A percentile compares a stretch with the other conserved stretches of the same genome.
phyloP scores from a whole-genome alignment of 2,329 filamentous ascomycete genomes.

The Fusarium continuum region DNA sequence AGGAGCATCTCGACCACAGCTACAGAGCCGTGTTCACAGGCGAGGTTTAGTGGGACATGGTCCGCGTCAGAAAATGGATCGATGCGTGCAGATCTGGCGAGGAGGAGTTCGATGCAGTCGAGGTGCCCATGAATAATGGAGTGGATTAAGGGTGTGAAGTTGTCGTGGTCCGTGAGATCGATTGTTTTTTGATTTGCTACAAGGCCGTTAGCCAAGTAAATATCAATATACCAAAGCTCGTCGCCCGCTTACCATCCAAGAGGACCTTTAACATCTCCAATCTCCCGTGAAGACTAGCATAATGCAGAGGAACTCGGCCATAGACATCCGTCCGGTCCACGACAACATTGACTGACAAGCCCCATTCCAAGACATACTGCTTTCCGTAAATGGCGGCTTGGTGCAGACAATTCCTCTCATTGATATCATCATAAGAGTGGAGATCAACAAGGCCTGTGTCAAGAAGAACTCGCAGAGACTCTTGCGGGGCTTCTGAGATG shows the following conservation, averaged over 20 bases:
- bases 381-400: constrained; percentile 97
- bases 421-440: constrained; percentile 96
- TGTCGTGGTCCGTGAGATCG: constrained; percentile 92
- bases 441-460: constrained; percentile 86
- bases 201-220: constrained; percentile 11
- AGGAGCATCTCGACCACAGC: constrained; percentile 87
- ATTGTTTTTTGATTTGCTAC: constrained; percentile 78
- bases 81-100: constrained; percentile 81
- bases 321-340: constrained; percentile 89
- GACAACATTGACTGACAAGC: constrained; percentile 78
- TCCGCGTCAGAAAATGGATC: constrained; percentile 87
- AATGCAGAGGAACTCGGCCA: constrained; percentile 90
- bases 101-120: constrained; percentile 79
- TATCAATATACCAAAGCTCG: neutral
- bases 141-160: constrained; percentile 95
- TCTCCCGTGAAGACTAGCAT: constrained; percentile 93
- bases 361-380: constrained; percentile 77
- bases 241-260: constrained; percentile 62
- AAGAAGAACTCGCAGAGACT: constrained; percentile 78
- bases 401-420: constrained; percentile 94
- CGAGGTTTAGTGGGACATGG: constrained; percentile 92
- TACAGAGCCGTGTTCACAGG: constrained; percentile 90
- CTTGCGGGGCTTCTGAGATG: constrained; percentile 83
- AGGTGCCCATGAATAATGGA: constrained; percentile 89
- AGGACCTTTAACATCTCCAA: constrained; percentile 83